A percentile compares a stretch with the other conserved stretches of the same genome.
Conservation (phyloP, 2,329 filamentous ascomycete species). For the Mycosphaerella sp. region DNA sequence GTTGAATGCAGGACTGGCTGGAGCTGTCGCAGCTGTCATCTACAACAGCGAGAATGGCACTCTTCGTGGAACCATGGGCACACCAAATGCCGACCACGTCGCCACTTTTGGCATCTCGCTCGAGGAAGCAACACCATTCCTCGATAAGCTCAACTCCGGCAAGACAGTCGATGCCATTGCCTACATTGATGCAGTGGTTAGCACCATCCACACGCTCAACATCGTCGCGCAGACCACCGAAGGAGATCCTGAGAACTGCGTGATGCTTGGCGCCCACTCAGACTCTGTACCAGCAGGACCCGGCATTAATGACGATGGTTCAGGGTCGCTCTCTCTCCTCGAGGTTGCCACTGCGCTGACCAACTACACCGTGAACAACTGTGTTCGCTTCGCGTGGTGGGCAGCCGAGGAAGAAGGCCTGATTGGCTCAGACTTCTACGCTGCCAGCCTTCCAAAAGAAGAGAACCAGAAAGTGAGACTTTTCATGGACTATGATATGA, state of each 20-base stretch:
- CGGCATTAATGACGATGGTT: conserved; percentile 74
- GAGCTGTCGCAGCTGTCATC: conserved; percentile 66
- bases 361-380: conserved; percentile 68
- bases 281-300: conserved; percentile 49
- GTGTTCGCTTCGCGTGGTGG: conserved; percentile 62
- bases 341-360: conserved; percentile 56
- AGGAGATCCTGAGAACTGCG: conserved; percentile 50
- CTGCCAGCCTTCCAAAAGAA: conserved; percentile 34
- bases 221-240: conserved; percentile 18
- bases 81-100: conserved; percentile 59
- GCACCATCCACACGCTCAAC: conserved; percentile 20
- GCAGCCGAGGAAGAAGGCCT: conserved; percentile 56
- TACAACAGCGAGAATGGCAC: conserved; percentile 65
- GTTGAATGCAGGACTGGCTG: conserved; percentile 59
- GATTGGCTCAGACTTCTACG: conserved; percentile 55
- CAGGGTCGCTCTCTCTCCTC: conserved; percentile 56
- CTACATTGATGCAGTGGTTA: conserved; percentile 22
- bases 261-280: conserved; percentile 34
- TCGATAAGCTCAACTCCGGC: conserved; percentile 20
- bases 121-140: conserved; percentile 18
- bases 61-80: conserved; percentile 49
- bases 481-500: conserved; percentile 69
- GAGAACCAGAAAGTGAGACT: conserved; percentile 57
- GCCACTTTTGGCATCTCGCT: conserved; percentile 61
- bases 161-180: conserved; percentile 18